These are phyloP conservation scores for Boechera retrofracta DNA, from an alignment of 345 rosid genomes.

Conservation along the genomic window DNA sequence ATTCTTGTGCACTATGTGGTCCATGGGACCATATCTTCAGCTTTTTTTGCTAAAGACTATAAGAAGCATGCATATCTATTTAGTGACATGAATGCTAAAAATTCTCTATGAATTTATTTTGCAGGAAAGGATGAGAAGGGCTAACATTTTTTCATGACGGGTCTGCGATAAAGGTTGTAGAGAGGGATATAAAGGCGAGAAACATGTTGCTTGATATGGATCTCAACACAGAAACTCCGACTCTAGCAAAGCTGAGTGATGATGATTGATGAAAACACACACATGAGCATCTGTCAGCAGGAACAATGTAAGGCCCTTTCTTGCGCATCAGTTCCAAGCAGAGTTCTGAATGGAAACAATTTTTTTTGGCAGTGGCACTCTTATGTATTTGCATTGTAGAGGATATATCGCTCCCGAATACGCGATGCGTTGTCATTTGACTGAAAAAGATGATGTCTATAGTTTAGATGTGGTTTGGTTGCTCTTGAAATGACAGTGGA, in stretches of 20 bases:
- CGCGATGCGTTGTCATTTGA: background rate
- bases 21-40: too few relatives aligned
- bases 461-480: background rate
- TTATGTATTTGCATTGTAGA: background rate
- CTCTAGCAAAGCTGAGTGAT: background rate
- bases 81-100: too few relatives aligned
- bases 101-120: too few relatives aligned
- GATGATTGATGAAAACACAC: background rate
- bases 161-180: too few relatives aligned
- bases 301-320: background rate
- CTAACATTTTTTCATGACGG: too few relatives aligned
- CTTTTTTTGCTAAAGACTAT: too few relatives aligned
- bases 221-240: background rate
- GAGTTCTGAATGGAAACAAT: background rate
- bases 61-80: too few relatives aligned
- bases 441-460: background rate
- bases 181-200: too few relatives aligned
- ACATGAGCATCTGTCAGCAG: background rate
- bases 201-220: too few relatives aligned
- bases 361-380: background rate
- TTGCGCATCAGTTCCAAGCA: too few relatives aligned
- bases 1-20: too few relatives aligned
- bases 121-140: too few relatives aligned
- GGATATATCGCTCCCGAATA: background rate
- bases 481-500: background rate